These are phyloP conservation scores for Ophiostoma sp. DNA, from an alignment of 2,329 filamentous ascomycete genomes.

Conservation along the genomic window DNA sequence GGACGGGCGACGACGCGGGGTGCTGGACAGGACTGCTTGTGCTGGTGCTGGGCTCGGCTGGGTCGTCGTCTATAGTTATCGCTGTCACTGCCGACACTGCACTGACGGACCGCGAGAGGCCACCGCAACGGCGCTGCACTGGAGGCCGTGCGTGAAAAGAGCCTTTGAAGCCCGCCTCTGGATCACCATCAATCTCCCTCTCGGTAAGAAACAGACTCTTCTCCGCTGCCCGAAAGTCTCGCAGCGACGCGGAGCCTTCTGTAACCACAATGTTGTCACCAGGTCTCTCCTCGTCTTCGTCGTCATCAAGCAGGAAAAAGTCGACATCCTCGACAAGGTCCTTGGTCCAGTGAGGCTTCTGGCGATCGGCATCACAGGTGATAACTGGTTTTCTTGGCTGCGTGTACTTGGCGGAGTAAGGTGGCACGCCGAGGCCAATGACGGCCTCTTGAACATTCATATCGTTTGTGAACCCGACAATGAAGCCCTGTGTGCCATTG, in stretches of 20 bases:
- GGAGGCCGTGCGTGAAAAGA: neutral
- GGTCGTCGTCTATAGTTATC: neutral
- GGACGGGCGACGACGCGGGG: neutral
- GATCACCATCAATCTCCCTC: neutral
- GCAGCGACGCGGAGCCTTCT: neutral
- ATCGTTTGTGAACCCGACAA: conserved; percentile 41
- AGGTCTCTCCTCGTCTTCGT: neutral
- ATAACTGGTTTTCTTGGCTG: conserved; percentile 30
- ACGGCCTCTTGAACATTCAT: neutral
- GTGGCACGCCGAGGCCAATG: neutral
- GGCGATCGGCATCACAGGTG: conserved; percentile 14
- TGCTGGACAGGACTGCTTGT: neutral
- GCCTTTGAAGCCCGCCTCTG: neutral
- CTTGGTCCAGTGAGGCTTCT: conserved; percentile 18
- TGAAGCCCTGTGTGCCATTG: conserved; percentile 45
- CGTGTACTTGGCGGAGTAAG: neutral
- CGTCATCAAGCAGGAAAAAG: neutral
- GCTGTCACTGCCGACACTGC: neutral
- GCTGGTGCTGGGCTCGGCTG: neutral
- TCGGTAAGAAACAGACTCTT: neutral
- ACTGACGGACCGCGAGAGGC: neutral
- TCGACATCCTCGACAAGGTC: neutral
- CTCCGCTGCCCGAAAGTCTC: neutral
- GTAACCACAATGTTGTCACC: neutral
- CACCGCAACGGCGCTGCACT: neutral